Conservation (phyloP, 257 asterid species). For the Plantago elongata region DNA sequence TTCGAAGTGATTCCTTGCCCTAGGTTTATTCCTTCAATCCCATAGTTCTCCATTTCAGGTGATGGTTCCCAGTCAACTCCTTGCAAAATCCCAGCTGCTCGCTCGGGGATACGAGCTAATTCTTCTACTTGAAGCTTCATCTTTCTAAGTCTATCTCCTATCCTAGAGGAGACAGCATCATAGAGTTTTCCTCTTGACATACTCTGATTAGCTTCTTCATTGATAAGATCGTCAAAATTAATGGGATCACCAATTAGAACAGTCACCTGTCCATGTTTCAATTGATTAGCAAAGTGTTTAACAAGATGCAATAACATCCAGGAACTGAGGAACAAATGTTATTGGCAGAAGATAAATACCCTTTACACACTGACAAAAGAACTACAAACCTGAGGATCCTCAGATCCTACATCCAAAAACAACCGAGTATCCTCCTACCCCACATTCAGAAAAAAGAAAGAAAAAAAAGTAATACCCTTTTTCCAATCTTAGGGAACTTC, state of each 20-base stretch:
- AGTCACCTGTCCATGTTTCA: slow-evolving; percentile 58
- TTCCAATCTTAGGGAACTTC: slow-evolving; percentile 77
- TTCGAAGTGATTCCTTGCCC: neutral
- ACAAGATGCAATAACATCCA: neutral
- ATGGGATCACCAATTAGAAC: slow-evolving; percentile 88
- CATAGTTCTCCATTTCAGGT: slow-evolving; percentile 43
- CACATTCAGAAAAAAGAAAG: neutral
- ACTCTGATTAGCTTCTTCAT: slow-evolving; percentile 31
- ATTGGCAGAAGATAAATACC: neutral
- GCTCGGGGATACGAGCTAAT: slow-evolving; percentile 36
- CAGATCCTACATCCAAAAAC: neutral
- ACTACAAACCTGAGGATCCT: neutral
- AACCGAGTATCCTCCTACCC: neutral
- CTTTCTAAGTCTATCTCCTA: slow-evolving; percentile 50
- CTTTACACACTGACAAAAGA: neutral
- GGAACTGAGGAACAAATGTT: neutral
- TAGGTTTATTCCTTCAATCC: too few species aligned
- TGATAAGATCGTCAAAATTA: slow-evolving; percentile 55
- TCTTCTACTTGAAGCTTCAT: slow-evolving; percentile 67
- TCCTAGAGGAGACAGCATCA: slow-evolving; percentile 66
- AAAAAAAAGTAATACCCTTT: slow-evolving; percentile 44
- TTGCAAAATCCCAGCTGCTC: slow-evolving; percentile 49
- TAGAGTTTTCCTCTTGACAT: slow-evolving; percentile 59
- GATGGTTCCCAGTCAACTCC: slow-evolving; percentile 60
- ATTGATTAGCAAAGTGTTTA: slow-evolving; percentile 1